Percentiles rank a stretch among this genome's conserved stretches.
Conservation (phyloP, 495 filamentous ascomycete genomes). For the Jackrogersella multiformis region DNA sequence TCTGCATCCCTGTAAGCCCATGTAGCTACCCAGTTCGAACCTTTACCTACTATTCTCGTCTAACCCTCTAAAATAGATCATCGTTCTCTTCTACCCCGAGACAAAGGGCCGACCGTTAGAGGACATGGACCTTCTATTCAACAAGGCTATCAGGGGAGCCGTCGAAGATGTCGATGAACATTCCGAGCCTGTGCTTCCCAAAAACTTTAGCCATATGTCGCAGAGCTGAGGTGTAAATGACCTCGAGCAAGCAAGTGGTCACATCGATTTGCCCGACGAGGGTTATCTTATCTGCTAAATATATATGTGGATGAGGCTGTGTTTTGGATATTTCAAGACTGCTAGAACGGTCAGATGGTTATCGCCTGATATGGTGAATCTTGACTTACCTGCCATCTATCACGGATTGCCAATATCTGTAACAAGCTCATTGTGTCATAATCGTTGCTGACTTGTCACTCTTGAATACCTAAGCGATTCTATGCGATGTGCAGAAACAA, state of each 20-base stretch:
- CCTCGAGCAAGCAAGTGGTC: no score
- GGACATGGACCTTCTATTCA: slow-evolving; percentile 63
- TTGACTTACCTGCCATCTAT: neutral
- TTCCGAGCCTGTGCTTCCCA: slow-evolving; percentile 35
- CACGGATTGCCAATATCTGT: neutral
- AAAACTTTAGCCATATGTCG: slow-evolving; percentile 13
- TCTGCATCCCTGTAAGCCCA: slow-evolving; percentile 55
- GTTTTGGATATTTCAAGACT: neutral
- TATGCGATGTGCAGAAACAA: neutral
- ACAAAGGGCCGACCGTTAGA: slow-evolving; percentile 62
- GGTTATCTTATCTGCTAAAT: neutral
- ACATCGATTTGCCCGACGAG: no score
- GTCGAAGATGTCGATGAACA: slow-evolving; percentile 31
- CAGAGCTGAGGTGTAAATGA: slow-evolving; percentile 15
- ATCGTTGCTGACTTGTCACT: neutral
- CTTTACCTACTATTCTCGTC: neutral
- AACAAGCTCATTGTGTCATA: neutral
- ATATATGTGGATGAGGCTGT: neutral
- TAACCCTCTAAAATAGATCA: slow-evolving; percentile 41
- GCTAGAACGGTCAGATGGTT: neutral
- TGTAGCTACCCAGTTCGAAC: neutral
- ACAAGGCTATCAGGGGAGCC: slow-evolving; percentile 1
- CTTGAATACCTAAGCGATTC: neutral
- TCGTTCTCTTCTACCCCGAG: slow-evolving; percentile 62
- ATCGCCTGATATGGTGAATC: neutral